phyloP scores from a whole-genome alignment of 2,329 filamentous ascomycete genomes.

The Penicillium decumbens region DNA sequence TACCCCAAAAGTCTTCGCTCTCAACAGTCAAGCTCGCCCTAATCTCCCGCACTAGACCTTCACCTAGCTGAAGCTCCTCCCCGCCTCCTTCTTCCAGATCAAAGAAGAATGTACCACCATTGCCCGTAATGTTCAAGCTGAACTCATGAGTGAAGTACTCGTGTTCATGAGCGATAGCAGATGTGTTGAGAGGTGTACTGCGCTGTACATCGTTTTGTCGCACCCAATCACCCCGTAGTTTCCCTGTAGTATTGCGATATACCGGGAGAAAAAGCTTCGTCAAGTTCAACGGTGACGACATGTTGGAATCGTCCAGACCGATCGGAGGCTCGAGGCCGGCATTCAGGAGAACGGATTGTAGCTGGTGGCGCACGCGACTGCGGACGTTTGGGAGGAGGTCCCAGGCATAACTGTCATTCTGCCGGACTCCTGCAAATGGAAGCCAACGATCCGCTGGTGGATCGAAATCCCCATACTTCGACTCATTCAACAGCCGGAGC shows the following conservation, averaged over 20 bases:
- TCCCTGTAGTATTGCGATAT: conserved; percentile 77
- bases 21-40: conserved; percentile 67
- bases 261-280: conserved; percentile 47
- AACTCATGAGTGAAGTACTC: conserved; percentile 65
- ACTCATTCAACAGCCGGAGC: conserved; percentile 48
- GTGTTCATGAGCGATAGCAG: conserved; percentile 59
- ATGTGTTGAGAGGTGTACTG: conserved; percentile 57
- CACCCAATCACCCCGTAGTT: conserved; percentile 71
- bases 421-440: conserved; percentile 72
- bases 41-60: conserved; percentile 62
- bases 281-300: conserved; percentile 31
- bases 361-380: conserved; percentile 58
- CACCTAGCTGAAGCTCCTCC: conserved; percentile 34
- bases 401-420: conserved; percentile 74
- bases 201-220: conserved; percentile 51
- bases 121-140: conserved; percentile 74
- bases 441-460: conserved; percentile 49
- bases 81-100: conserved; percentile 57
- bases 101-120: conserved; percentile 64
- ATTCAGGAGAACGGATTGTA: conserved; percentile 33
- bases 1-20: conserved; percentile 64
- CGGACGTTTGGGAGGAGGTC: conserved; percentile 64
- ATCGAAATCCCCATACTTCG: conserved; percentile 52
- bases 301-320: conserved; percentile 24
- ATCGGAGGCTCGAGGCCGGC: conserved; percentile 30